These are phyloP conservation scores for Laetiporus sulphureus DNA, from an alignment of 1,284 basidiomycete genomes.

Conservation along the genomic window DNA sequence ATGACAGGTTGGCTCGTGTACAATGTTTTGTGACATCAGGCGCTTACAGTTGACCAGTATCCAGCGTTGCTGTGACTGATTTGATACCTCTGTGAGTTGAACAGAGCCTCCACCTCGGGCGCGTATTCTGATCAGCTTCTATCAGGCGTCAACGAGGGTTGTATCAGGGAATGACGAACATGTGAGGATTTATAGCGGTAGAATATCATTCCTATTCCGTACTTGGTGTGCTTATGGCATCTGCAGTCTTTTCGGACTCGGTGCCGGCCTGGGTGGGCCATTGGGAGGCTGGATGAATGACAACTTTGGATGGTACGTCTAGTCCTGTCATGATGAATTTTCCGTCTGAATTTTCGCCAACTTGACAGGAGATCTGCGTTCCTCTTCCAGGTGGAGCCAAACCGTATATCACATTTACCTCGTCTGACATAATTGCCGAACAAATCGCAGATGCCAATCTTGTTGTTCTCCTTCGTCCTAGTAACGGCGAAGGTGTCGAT, in stretches of 20 bases:
- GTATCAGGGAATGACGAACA: conserved; percentile 85
- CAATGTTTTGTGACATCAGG: conserved; percentile 19
- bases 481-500: conserved; percentile 74
- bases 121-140: conserved; percentile 9
- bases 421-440: conserved; percentile 4
- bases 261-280: conserved; percentile 84
- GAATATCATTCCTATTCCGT: conserved; percentile 5
- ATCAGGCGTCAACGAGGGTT: conserved; percentile 76
- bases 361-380: conserved; percentile 56
- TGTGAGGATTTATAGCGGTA: conserved; percentile 40
- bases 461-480: conserved; percentile 61
- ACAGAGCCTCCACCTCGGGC: conserved; percentile 6
- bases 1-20: conserved; percentile 61
- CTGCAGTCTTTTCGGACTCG: conserved; percentile 64
- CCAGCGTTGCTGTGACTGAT: conserved; percentile 72
- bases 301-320: conserved; percentile 70
- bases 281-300: conserved; percentile 85
- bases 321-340: conserved; percentile 6
- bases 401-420: conserved; percentile 1
- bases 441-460: conserved; percentile 56
- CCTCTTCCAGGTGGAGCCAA: conserved; percentile 50
- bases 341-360: neutral
- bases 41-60: conserved; percentile 39
- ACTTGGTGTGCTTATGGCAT: conserved; percentile 5
- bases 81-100: conserved; percentile 70